Base-by-base conservation (phyloP, 1,284 basidiomycete genomes). In the Rhodotorula sp. region DNA sequence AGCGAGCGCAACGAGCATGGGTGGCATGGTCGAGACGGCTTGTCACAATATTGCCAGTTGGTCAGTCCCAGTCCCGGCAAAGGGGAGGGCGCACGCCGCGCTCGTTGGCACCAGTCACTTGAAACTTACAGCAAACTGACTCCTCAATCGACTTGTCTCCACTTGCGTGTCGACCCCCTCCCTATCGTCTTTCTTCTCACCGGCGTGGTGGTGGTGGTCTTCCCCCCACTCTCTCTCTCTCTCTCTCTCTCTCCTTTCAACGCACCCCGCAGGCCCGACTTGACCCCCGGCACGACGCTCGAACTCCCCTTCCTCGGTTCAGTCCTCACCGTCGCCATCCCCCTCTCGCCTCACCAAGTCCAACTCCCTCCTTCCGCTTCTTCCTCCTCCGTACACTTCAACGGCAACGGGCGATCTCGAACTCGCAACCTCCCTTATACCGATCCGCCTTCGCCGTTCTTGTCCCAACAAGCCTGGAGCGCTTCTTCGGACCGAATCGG, bases 11-110 rank as follows among this genome's bases (percentile, higher is more conserved):
- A 42, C 37, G 10, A 42, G 37, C 12, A 42, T 42, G 37, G 85
- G 86, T 15, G 85, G 89, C 0, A 92, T 93, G 83, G 83, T 95
- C 6, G 92, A 95, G 80, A 86, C 88, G 1, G 91, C 91, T 0
- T 93, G 90, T 78, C 86, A 92, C 76, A 91, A 91, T 71, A 89
- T 95, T 33, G 87, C 91, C 5, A 87, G 84, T 67, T 95, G 93
- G 93, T 93, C 81, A 80, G 87, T 81, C 55, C 22, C n/a, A n/a
- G n/a, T n/a, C n/a, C n/a, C n/a, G n/a, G n/a, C n/a, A n/a, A n/a
- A n/a, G n/a, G n/a, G n/a, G n/a, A n/a, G n/a, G n/a, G n/a, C n/a
- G n/a, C n/a, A n/a, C n/a, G n/a, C n/a, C n/a, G n/a, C n/a, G n/a
- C n/a, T n/a, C n/a, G n/a, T n/a, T n/a, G n/a, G n/a, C n/a, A n/a